These are phyloP conservation scores for Penicillium subrubescens DNA, from an alignment of 495 filamentous ascomycete genomes.

Conservation along the genomic window DNA sequence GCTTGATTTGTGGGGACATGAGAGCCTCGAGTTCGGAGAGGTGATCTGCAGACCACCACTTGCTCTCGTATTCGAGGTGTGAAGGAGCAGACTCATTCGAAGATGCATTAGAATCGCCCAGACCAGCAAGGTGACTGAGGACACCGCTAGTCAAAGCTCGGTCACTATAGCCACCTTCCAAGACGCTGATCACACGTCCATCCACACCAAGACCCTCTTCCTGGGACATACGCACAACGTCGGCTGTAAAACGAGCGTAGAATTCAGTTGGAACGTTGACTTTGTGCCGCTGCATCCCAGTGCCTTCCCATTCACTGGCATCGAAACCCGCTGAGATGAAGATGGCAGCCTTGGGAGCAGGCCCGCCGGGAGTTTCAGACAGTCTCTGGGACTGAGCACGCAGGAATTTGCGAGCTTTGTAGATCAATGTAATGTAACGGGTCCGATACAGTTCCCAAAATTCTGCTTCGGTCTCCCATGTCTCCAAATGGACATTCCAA, in stretches of 20 bases:
- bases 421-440: conserved; percentile 72
- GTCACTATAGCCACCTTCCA: conserved; percentile 96
- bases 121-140: conserved; percentile 81
- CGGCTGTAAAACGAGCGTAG: conserved; percentile 85
- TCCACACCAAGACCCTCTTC: conserved; percentile 77
- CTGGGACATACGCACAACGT: conserved; percentile 78
- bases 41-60: conserved; percentile 74
- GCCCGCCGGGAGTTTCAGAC: conserved; percentile 50
- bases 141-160: conserved; percentile 85
- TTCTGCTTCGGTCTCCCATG: conserved; percentile 77
- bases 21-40: conserved; percentile 68
- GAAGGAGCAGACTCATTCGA: not conserved
- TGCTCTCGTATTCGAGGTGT: conserved; percentile 53
- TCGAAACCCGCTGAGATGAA: conserved; percentile 97
- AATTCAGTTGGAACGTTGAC: conserved; percentile 97
- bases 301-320: conserved; percentile 90
- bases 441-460: conserved; percentile 87
- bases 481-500: conserved; percentile 93
- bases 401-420: conserved; percentile 79
- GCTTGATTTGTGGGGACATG: conserved; percentile 54
- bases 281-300: conserved; percentile 89
- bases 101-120: conserved; percentile 46
- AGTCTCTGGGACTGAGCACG: conserved; percentile 66
- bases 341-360: conserved; percentile 75
- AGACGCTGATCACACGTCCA: conserved; percentile 85